Percentiles rank a stretch among this genome's conserved stretches.
Conservation (phyloP, 2,329 filamentous ascomycete species). For the Colletotrichum sp. region DNA sequence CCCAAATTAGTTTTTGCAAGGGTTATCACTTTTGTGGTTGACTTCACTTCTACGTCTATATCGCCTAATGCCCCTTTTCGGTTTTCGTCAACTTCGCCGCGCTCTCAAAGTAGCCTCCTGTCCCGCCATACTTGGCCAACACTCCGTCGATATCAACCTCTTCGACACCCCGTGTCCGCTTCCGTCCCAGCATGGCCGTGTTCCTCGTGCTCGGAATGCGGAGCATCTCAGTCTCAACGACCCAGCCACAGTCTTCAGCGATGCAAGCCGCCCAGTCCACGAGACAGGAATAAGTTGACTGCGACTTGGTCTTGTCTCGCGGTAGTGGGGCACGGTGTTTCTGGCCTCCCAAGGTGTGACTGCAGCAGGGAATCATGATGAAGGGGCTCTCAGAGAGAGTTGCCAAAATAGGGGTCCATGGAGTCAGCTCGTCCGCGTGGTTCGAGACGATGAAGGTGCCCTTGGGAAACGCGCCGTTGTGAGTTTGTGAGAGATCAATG, state of each 20-base stretch:
- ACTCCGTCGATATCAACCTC: constrained; percentile 48
- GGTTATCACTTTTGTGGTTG: not conserved
- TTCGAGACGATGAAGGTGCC: constrained; percentile 95
- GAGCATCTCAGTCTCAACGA: constrained; percentile 82
- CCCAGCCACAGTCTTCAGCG: constrained; percentile 74
- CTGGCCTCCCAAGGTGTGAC: constrained; percentile 80
- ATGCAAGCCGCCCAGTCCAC: constrained; percentile 79
- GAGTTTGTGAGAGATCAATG: constrained; percentile 30
- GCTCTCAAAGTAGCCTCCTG: constrained; percentile 62
- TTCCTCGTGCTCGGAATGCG: constrained; percentile 94
- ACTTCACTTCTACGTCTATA: not conserved
- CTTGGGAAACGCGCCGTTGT: constrained; percentile 70
- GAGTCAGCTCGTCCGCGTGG: constrained; percentile 93
- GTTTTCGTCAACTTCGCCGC: constrained; percentile 65
- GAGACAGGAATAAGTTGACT: constrained; percentile 82
- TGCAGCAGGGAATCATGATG: constrained; percentile 94
- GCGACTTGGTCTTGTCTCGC: constrained; percentile 51
- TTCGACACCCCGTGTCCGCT: constrained; percentile 29
- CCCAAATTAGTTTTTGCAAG: not conserved
- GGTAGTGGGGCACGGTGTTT: constrained; percentile 71
- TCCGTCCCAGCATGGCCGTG: constrained; percentile 76
- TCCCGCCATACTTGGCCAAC: constrained; percentile 58
- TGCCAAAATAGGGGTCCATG: constrained; percentile 92
- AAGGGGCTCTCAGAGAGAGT: constrained; percentile 79
- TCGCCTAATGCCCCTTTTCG: constrained; percentile 39